phyloP scores from a whole-genome alignment of 208 protist species.

The Crithidia expoeki region DNA sequence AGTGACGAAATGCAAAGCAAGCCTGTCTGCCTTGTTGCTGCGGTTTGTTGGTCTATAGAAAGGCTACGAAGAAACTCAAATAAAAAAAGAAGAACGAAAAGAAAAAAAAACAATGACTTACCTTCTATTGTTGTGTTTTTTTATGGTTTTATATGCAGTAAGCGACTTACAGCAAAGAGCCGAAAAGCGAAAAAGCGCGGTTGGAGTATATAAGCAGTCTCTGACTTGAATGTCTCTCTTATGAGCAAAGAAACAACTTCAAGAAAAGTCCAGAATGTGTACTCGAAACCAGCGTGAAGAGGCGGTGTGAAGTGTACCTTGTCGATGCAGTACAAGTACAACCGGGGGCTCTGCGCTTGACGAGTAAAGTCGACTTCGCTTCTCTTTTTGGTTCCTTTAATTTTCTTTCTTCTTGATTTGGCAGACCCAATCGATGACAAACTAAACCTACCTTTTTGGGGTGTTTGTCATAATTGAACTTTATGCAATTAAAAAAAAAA shows the following conservation, averaged over 20 bases:
- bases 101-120: not conserved
- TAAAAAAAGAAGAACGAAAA: conserved; percentile 10
- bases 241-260: not conserved
- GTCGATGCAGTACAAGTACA: too few species aligned
- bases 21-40: not conserved
- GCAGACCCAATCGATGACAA: too few species aligned
- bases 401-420: too few species aligned
- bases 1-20: too few species aligned
- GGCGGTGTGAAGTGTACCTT: too few species aligned
- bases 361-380: too few species aligned
- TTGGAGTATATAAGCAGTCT: not conserved
- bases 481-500: too few species aligned
- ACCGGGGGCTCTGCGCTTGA: too few species aligned
- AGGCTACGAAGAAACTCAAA: conserved; percentile 6
- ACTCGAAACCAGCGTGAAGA: not conserved
- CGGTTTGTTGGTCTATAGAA: not conserved
- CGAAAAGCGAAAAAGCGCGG: not conserved
- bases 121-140: not conserved
- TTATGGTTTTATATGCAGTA: not conserved
- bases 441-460: too few species aligned
- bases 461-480: too few species aligned
- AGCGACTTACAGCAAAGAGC: not conserved
- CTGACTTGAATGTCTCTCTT: not conserved
- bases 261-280: too few species aligned
- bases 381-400: too few species aligned